Conservation (phyloP, 2,329 filamentous ascomycete genomes). For the Fusarium verticillioides region DNA sequence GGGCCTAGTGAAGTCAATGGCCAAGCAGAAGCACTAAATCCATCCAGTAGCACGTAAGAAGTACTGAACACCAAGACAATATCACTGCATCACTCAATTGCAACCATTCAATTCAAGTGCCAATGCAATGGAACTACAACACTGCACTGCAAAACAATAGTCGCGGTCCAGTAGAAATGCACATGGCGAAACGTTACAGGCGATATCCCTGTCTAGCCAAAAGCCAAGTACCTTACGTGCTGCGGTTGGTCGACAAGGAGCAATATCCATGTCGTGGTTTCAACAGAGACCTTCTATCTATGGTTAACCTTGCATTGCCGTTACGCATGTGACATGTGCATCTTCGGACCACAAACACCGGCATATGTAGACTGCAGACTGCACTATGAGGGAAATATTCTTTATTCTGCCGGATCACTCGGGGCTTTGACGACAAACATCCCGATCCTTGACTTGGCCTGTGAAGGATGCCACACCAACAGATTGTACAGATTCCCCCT, state of each 20-base stretch:
- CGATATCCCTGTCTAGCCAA: slow-evolving; percentile 15
- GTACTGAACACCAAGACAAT: background rate
- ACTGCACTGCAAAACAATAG: background rate
- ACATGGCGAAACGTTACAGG: background rate
- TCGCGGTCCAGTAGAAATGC: background rate
- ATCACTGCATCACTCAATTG: background rate
- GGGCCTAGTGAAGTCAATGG: slow-evolving; percentile 7
- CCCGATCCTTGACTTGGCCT: background rate
- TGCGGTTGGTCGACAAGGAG: background rate
- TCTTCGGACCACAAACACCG: background rate
- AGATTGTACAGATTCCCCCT: background rate
- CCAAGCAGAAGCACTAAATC: slow-evolving; percentile 5
- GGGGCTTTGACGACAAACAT: slow-evolving; percentile 1
- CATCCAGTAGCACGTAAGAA: background rate
- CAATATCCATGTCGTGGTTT: slow-evolving; percentile 2
- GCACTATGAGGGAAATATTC: background rate
- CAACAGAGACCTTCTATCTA: slow-evolving; percentile 27
- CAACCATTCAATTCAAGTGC: background rate
- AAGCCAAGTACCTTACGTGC: slow-evolving; percentile 19
- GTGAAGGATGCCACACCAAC: background rate
- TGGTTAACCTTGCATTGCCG: slow-evolving; percentile 9
- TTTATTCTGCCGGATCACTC: slow-evolving; percentile 8
- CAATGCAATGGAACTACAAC: slow-evolving; percentile 13
- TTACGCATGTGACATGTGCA: slow-evolving; percentile 16
- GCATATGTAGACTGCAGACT: background rate